Conservation (phyloP, 164 flowering plant species). For the Malania oleifera region DNA sequence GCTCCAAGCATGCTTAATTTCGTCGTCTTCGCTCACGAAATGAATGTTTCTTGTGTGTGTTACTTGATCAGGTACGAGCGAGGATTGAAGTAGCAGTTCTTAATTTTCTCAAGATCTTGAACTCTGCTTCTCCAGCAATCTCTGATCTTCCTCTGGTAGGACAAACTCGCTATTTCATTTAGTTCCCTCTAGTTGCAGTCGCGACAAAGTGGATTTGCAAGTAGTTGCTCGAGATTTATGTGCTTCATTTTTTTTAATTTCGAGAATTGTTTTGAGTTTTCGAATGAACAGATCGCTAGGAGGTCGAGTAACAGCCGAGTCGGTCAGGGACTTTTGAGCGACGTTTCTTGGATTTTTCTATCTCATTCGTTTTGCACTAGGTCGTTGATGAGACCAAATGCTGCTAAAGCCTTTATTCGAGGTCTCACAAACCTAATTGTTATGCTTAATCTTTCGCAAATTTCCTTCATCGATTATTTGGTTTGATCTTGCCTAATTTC, state of each 20-base stretch:
- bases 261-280: background rate
- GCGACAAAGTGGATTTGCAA: too few relatives aligned
- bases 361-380: constrained; percentile 55
- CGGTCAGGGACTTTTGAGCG: constrained; percentile 49
- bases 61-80: constrained; percentile 77
- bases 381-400: constrained; percentile 59
- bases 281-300: constrained; percentile 46
- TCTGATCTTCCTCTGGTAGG: constrained; percentile 70
- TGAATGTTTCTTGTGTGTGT: background rate
- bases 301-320: constrained; percentile 51
- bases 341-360: constrained; percentile 63
- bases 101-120: constrained; percentile 62
- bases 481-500: too few relatives aligned
- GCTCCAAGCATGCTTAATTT: too few relatives aligned
- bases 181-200: background rate
- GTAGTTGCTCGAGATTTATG: background rate
- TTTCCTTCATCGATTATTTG: background rate
- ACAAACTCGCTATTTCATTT: background rate
- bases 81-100: constrained; percentile 84
- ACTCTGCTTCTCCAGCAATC: constrained; percentile 61
- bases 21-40: background rate
- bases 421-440: constrained; percentile 30
- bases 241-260: background rate
- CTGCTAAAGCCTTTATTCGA: constrained; percentile 76
- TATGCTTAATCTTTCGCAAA: background rate